These are phyloP conservation scores for Candida silvicultrix DNA, from an alignment of 805 yeast genomes.

Conservation along the genomic window DNA sequence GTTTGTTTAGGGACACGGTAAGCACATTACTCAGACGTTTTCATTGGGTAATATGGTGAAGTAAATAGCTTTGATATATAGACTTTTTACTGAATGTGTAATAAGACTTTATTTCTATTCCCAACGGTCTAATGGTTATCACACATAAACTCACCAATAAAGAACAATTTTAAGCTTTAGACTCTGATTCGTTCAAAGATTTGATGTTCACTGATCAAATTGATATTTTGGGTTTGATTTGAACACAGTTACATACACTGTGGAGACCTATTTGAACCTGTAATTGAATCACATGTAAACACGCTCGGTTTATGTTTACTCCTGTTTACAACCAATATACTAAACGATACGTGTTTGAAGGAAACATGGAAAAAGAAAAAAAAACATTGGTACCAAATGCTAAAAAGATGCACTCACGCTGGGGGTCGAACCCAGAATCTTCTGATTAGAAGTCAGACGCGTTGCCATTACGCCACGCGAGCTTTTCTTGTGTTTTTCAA, in stretches of 20 bases:
- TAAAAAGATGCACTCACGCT: constrained; percentile 32
- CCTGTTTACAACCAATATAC: too few relatives aligned
- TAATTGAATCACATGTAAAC: too few relatives aligned
- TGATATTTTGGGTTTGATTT: neutral
- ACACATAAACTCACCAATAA: neutral
- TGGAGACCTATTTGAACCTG: too few relatives aligned
- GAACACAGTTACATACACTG: too few relatives aligned
- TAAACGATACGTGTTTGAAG: too few relatives aligned
- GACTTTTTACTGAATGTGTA: too few relatives aligned
- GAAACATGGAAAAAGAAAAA: too few relatives aligned
- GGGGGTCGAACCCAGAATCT: constrained; percentile 48
- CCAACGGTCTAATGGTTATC: neutral
- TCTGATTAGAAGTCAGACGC: constrained; percentile 28
- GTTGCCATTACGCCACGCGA: constrained; percentile 1
- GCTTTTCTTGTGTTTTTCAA: neutral
- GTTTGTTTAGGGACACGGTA: neutral
- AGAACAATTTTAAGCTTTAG: neutral
- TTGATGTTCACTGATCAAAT: neutral
- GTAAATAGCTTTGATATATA: too few relatives aligned
- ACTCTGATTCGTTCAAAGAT: too few relatives aligned
- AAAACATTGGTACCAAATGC: neutral
- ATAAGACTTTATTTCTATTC: too few relatives aligned
- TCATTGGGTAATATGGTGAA: neutral
- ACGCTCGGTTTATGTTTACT: too few relatives aligned
- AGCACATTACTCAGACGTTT: neutral